phyloP scores from a whole-genome alignment of 2,329 filamentous ascomycete species.

The Penicillium palitans region DNA sequence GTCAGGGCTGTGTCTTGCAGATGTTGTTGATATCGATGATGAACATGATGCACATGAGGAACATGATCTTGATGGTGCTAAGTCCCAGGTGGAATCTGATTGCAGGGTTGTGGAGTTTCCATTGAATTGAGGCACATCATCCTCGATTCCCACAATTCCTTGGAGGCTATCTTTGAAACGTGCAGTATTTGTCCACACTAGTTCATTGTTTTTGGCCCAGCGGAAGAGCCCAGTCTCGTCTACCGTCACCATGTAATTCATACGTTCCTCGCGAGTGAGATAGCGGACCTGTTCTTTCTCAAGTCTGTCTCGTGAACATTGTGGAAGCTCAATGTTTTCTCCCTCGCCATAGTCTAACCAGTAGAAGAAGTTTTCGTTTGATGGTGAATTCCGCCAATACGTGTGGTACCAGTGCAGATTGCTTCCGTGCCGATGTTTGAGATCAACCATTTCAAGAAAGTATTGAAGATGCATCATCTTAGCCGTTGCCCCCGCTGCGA shows the following conservation, averaged over 20 bases:
- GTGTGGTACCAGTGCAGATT: constrained; percentile 80
- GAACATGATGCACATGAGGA: not conserved
- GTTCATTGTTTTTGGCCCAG: constrained; percentile 79
- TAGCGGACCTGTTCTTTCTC: constrained; percentile 82
- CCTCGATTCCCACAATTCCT: constrained; percentile 66
- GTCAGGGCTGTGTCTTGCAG: constrained; percentile 5
- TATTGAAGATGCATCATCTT: constrained; percentile 84
- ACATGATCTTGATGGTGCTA: not conserved
- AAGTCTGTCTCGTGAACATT: constrained; percentile 71
- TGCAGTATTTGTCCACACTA: constrained; percentile 72
- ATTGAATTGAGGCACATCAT: constrained; percentile 58
- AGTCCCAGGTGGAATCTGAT: not conserved
- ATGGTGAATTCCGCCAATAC: constrained; percentile 75
- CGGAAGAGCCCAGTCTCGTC: constrained; percentile 73
- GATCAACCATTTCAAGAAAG: constrained; percentile 81
- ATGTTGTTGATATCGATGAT: constrained; percentile 29
- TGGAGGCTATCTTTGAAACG: constrained; percentile 74
- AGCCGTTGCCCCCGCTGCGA: constrained; percentile 62
- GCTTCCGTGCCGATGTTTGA: constrained; percentile 83
- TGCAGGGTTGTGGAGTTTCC: constrained; percentile 32
- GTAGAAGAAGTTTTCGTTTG: constrained; percentile 87
- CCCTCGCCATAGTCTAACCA: constrained; percentile 87
- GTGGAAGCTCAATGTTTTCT: constrained; percentile 65
- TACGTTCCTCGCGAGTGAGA: constrained; percentile 75
- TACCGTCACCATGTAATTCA: constrained; percentile 76